Evolutionary conservation across 352 stramenopile genomes (phyloP).

Genomic region (Globisporangium cystogenes): DNA sequence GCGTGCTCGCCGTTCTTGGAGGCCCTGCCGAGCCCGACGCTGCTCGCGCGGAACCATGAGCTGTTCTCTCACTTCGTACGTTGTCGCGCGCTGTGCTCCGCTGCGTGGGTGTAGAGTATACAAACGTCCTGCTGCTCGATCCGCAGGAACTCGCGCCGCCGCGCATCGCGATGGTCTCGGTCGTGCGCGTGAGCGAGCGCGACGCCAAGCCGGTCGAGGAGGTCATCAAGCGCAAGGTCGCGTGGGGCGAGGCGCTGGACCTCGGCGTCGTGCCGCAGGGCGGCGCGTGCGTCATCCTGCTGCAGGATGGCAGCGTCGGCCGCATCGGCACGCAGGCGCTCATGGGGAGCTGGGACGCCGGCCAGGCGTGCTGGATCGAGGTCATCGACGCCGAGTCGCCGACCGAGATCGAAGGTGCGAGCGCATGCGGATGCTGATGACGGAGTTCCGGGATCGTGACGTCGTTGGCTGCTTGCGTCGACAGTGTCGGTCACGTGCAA

Average conservation of each 20-base stretch:
- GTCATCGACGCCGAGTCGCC: slow-evolving; percentile 50
- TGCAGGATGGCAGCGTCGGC: slow-evolving; percentile 63
- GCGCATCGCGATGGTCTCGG: slow-evolving; percentile 69
- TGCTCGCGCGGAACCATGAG: slow-evolving; percentile 72
- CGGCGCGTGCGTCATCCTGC: slow-evolving; percentile 71
- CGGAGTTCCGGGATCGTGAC: too few relatives aligned
- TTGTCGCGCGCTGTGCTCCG: slow-evolving; percentile 13
- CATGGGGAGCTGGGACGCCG: slow-evolving; percentile 83
- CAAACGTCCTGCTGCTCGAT: slow-evolving; percentile 69
- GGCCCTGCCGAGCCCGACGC: slow-evolving; percentile 55
- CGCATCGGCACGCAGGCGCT: slow-evolving; percentile 78
- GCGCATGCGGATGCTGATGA: not conserved
- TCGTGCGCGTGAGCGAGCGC: slow-evolving; percentile 56
- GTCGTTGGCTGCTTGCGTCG: too few relatives aligned
- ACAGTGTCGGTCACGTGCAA: slow-evolving; percentile 75
- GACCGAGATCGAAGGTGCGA: slow-evolving; percentile 62
- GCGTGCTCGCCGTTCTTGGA: slow-evolving; percentile 33
- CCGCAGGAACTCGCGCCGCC: slow-evolving; percentile 65
- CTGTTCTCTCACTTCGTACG: slow-evolving; percentile 80
- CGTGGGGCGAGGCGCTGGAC: slow-evolving; percentile 60
- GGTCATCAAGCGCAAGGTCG: slow-evolving; percentile 66
- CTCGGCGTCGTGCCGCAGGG: slow-evolving; percentile 75
- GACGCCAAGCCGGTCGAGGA: slow-evolving; percentile 55
- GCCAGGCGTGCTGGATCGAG: slow-evolving; percentile 72
- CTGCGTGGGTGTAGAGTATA: slow-evolving; percentile 46